Base-by-base conservation (phyloP, 1,284 basidiomycete genomes). In the Rhodotorula sp. region DNA sequence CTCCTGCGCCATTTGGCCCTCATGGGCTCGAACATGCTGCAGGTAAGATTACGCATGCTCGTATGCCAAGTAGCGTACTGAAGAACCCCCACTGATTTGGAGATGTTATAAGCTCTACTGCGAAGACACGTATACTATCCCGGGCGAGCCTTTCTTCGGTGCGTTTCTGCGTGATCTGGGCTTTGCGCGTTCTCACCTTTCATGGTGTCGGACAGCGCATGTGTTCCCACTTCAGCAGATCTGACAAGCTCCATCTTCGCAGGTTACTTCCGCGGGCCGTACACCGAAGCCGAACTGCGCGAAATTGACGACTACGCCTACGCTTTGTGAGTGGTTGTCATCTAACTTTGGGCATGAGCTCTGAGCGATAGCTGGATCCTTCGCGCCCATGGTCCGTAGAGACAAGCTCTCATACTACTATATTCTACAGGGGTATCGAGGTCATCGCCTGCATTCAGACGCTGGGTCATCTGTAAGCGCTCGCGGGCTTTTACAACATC, bases 91-190 rank as follows among this genome's bases (percentile, higher is more conserved):
- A 8, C 26, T 26, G 6, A 28, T 16, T 55, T 28, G 18, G 1
- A 43, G 2, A 10, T 19, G 21, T 18, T 12, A 4, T 19, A 54
- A 72, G 72, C 67, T 73, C 16, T 74, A 72, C 58, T 78, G 76
- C 63, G 73, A 74, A 61, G 81, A 81, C 59, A 81, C 80, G 7
- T 81, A 81, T 70, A 66, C 79, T 73, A 79, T 82, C 60, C 61
- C 76, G 8, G 78, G 76, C 64, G 81, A 82, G 70, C 81, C 81
- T 4, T 82, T 82, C 77, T 82, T 82, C 63, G 81, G 81, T 62
- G 60, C 69, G 68, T 73, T 38, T 34, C 65, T 65, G 74, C 2
- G 47, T 69, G 23, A 19, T 21, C 15, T 26, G 18, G 6, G 31
- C 38, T 12, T 26, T 55, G 38, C 28, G 14, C 14, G 28, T n/a